Evolutionary conservation across 2,329 filamentous ascomycete genomes (phyloP).

Genomic region (Clonostachys sp.): DNA sequence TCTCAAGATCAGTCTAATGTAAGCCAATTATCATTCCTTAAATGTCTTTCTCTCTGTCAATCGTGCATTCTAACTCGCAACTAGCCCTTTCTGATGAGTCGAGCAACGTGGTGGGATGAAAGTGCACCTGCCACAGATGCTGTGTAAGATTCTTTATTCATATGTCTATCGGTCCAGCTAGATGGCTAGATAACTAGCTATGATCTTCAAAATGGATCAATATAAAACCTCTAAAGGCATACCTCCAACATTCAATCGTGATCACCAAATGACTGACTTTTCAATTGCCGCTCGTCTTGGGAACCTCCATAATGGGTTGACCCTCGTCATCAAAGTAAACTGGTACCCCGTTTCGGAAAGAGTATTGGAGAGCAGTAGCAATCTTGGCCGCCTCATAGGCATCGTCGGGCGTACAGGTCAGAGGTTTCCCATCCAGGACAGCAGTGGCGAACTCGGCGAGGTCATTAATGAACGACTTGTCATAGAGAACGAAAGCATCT

Average conservation of each 20-base stretch:
- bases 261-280: too few relatives aligned
- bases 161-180: too few relatives aligned
- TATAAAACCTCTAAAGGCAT: too few relatives aligned
- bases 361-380: slow-evolving; percentile 11
- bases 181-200: too few relatives aligned
- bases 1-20: background rate
- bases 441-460: slow-evolving; percentile 10
- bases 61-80: too few relatives aligned
- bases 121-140: background rate
- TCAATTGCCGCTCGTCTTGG: background rate
- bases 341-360: slow-evolving; percentile 12
- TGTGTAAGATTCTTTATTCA: too few relatives aligned
- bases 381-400: slow-evolving; percentile 13
- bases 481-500: slow-evolving; percentile 11
- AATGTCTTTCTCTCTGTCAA: background rate
- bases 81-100: background rate
- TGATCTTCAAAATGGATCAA: too few relatives aligned
- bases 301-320: slow-evolving; percentile 9
- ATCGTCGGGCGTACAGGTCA: slow-evolving; percentile 11
- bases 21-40: background rate
- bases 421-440: slow-evolving; percentile 9
- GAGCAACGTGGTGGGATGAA: background rate
- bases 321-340: slow-evolving; percentile 18
- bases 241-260: too few relatives aligned
- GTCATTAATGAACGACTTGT: slow-evolving; percentile 11